These are phyloP conservation scores for Populus alba DNA, from an alignment of 345 rosid species.

Conservation along the genomic window DNA sequence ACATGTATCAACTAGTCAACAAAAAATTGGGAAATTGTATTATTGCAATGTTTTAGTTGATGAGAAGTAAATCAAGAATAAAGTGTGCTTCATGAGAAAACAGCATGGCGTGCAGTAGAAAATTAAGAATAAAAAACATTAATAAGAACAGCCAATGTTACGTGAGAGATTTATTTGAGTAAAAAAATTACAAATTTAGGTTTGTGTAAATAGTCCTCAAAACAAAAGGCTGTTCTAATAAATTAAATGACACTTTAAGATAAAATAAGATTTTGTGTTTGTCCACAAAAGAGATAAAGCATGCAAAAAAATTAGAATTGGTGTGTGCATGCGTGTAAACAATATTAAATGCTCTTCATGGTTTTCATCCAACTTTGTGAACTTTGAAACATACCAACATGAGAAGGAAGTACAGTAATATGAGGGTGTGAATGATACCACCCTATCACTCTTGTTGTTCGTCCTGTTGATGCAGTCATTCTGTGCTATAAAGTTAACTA, in stretches of 20 bases:
- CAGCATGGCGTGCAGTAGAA: too few species aligned
- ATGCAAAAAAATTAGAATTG: background rate
- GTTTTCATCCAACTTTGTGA: background rate
- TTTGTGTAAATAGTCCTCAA: too few species aligned
- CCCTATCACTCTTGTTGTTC: slow-evolving; percentile 91
- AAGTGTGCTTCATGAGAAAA: too few species aligned
- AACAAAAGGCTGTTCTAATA: too few species aligned
- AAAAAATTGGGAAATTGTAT: background rate
- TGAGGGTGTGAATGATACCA: slow-evolving; percentile 99
- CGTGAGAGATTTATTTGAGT: too few species aligned
- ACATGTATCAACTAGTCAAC: background rate
- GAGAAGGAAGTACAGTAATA: slow-evolving; percentile 96
- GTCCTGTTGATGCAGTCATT: slow-evolving; percentile 75
- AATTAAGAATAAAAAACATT: too few species aligned
- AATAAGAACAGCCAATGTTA: too few species aligned
- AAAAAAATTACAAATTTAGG: too few species aligned
- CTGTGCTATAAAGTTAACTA: slow-evolving; percentile 57
- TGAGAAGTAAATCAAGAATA: too few species aligned
- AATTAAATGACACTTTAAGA: too few species aligned
- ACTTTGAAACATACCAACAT: slow-evolving; percentile 63
- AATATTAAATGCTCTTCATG: background rate
- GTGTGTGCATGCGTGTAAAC: too few species aligned
- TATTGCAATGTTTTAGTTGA: background rate
- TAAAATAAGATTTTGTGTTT: background rate
- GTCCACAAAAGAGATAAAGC: background rate